These are phyloP conservation scores for Colletotrichum spaethianum DNA, from an alignment of 2,329 filamentous ascomycete genomes.

Conservation along the genomic window DNA sequence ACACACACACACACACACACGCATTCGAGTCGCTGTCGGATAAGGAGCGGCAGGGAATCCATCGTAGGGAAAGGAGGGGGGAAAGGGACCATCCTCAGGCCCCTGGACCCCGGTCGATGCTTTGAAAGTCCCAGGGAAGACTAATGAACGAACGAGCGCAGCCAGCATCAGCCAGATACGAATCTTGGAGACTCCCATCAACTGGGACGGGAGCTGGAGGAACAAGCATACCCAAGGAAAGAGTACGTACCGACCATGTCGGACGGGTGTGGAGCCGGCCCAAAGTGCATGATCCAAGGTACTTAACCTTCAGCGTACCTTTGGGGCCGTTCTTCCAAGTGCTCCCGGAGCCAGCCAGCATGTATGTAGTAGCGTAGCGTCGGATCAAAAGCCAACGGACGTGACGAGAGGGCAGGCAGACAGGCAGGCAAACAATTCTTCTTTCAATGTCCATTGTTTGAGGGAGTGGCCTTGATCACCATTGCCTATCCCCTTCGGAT, in stretches of 20 bases:
- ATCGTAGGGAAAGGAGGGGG: conserved; percentile 3
- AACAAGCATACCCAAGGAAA: conserved; percentile 15
- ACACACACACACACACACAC: neutral
- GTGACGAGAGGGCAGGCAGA: neutral
- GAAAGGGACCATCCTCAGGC: conserved; percentile 31
- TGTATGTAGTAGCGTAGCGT: neutral
- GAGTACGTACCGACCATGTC: conserved; percentile 34
- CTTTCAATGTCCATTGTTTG: neutral
- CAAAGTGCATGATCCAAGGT: conserved; percentile 39
- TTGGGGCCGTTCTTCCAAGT: conserved; percentile 34
- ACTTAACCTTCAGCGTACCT: conserved; percentile 40
- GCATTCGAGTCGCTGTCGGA: conserved; percentile 20
- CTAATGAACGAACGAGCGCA: conserved; percentile 33
- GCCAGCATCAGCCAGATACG: conserved; percentile 38
- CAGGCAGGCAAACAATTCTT: neutral
- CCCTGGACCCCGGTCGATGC: conserved; percentile 33
- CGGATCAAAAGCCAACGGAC: neutral
- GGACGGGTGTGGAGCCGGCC: conserved; percentile 36
- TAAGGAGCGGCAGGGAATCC: conserved; percentile 18
- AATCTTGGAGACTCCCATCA: conserved; percentile 30
- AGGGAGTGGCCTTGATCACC: neutral
- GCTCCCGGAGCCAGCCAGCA: conserved; percentile 15
- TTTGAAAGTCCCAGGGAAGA: conserved; percentile 26
- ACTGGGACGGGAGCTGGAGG: conserved; percentile 29
- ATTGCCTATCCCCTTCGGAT: neutral